Base-by-base conservation (phyloP, 176 grass and related monocot species). In the Calamus simplicifolius region DNA sequence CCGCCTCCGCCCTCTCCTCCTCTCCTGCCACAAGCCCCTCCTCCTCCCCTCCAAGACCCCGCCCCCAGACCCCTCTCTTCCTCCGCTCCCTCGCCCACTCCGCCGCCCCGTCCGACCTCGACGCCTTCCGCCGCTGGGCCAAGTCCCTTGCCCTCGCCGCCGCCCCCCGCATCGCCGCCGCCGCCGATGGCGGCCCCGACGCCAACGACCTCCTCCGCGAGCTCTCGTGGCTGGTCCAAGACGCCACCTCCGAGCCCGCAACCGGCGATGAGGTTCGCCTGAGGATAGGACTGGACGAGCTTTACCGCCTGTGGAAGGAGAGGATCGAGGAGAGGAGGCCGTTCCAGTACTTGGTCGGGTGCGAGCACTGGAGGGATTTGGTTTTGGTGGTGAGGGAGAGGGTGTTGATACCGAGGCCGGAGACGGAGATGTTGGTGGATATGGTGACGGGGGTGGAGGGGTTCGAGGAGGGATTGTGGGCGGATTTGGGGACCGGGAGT, bases 301-400 rank as follows among this genome's bases (percentile, higher is more conserved):
- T 97, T 26, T 85, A 88, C 69, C 48, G 58, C 2, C 66, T 90
- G 4, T 97, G 92, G 87, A 49, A 0, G 0, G 29, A 70, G 5
- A 81, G 89, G 69, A 69, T 97, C 0, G 28, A 75, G 43, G n/a
- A 50, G 30, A 60, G 81, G 17, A 67, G 68, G n/a, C 86, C 87
- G 48, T 75, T 97, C 64, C 92, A 97, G 81, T 97, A 97, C 75
- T 74, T 97, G 27, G 87, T 97, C 0, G 87, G 92, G 60, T 90
- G 85, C 66, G 86, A 96, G 83, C 92, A 96, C 68, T 96, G 92
- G 92, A 73, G 80, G 50, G 92, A 77, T 59, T 49, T 96, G 54
- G 83, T 96, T 28, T 64, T 96, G 23, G 75, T 74, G 0, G 87
- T 97, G 6, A 8, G 61, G 19, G 92, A 91, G 23, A 83, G 92